These are phyloP conservation scores for Pythium biforme DNA, from an alignment of 352 stramenopile species.

Conservation along the genomic window DNA sequence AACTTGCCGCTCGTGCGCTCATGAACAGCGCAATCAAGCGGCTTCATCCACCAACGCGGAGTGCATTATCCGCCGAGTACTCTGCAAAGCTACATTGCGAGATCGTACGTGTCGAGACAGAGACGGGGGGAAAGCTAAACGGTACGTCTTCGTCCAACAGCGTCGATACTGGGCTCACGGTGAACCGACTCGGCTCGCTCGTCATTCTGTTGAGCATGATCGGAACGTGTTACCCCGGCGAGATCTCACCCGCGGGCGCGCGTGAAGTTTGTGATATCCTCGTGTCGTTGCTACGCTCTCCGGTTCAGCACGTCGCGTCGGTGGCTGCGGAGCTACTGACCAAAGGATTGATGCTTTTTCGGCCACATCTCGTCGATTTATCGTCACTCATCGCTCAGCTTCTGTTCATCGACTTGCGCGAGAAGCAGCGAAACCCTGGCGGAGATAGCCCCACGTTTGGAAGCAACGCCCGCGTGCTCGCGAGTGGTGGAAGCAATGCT, in stretches of 20 bases:
- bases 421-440: constrained; percentile 55
- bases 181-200: constrained; percentile 63
- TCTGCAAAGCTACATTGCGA: constrained; percentile 80
- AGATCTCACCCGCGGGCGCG: constrained; percentile 71
- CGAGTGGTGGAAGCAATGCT: constrained; percentile 62
- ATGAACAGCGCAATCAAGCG: constrained; percentile 79
- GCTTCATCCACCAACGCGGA: constrained; percentile 41
- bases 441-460: constrained; percentile 38
- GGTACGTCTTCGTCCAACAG: constrained; percentile 21
- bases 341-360: constrained; percentile 82
- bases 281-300: constrained; percentile 57
- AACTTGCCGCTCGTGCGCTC: constrained; percentile 65
- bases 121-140: constrained; percentile 45
- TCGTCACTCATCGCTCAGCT: constrained; percentile 74
- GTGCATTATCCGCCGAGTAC: constrained; percentile 64
- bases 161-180: constrained; percentile 39
- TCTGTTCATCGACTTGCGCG: constrained; percentile 68
- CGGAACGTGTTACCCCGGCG: constrained; percentile 80
- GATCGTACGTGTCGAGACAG: constrained; percentile 67
- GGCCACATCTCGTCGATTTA: constrained; percentile 76
- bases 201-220: constrained; percentile 85
- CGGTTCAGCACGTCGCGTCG: constrained; percentile 54
- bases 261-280: constrained; percentile 82
- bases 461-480: constrained; percentile 44
- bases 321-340: constrained; percentile 77